Base-by-base conservation (phyloP, 2,329 filamentous ascomycete genomes). In the Sclerotinia minor region DNA sequence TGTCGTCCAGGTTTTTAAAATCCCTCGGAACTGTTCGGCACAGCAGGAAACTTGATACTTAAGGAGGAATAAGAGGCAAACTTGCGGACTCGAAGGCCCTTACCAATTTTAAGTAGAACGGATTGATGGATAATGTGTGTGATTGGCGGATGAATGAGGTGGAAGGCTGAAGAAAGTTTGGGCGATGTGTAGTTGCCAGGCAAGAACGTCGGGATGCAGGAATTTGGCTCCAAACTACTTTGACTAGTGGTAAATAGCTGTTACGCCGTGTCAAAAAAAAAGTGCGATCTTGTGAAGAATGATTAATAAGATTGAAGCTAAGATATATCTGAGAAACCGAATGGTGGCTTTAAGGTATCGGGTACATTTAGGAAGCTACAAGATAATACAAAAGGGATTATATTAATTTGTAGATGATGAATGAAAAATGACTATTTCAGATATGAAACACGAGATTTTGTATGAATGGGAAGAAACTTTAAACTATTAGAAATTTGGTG, bases 171-270 rank as follows among this genome's bases (percentile, higher is more conserved):
- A 61, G 29, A 49, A 61, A 50, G 26, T 26, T 61, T 38, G 29
- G 29, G 45, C 32, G 21, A 21, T 49, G 8, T 32, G 29, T 45
- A 35, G 11, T 35, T 15, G 21, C 32, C n/a, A 19, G 21, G n/a
- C 53, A 38, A 32, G n/a, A 57, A 54, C n/a, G 26, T 19, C 29
- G 49, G 49, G 7, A 50, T 50, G 58, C 58, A 61, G 15, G 58
- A 49, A 15, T 61, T 61, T 61, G 44, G 59, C 45, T 50, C 45
- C 45, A 61, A 50, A 50, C 59, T 61, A 49, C 44, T 49, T 60
- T 60, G 58, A 60, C 26, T 26, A 50, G 35, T 26, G 24, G 45
- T 50, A 38, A 38, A 45, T 50, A 61, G n/a, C 17, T 26, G 32
- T 35, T 44, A 26, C 13, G 58, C 29, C 24, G 41, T 41, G 44